Base-by-base conservation (phyloP, 345 rosid genomes). In the Punica granatum region DNA sequence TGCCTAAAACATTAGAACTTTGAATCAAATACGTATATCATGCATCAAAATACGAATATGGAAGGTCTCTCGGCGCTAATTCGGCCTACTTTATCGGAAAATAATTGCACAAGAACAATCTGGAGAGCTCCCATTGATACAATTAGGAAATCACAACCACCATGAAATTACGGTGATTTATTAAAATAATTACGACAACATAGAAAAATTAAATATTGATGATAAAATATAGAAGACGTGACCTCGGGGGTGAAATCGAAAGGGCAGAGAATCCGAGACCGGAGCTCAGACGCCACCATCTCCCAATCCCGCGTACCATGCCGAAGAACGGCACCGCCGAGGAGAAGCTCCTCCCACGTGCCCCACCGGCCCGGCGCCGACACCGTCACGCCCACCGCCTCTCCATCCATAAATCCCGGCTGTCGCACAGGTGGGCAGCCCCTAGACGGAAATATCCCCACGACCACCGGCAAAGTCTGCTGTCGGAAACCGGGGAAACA, bases 241-340 rank as follows among this genome's bases (percentile, higher is more conserved):
- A 92, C 98, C 97, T 92, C 83, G 31, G 98, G 86, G 37, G 92
- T 88, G 78, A 83, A 80, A 65, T 68, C 34, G 34, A 66, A 77
- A 19, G 90, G 82, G 67, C 78, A 79, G 60, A 69, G 69, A 74
- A 81, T 68, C 73, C 96, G 92, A 77, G 88, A 71, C 23, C 83
- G 88, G 80, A 92, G 89, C 84, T 90, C 97, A 60, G 85, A 79
- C 4, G 92, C 83, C 4, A 92, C 89, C 54, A 78, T 66, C 76
- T 80, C 76, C 98, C 98, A 92, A 56, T 88, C 84, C 4, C 78
- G 78, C 64, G 90, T 80, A 7, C 98, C 97, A 44, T 92, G 87
- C 15, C 93, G 98, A 81, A 90, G 96, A 51, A 92, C 89, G 7
- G 98, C 97, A 6, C 92, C 97, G 21, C 93, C 93, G 39, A 92